Conservation (phyloP, 257 asterid species). For the Solanum gandarillasii region DNA sequence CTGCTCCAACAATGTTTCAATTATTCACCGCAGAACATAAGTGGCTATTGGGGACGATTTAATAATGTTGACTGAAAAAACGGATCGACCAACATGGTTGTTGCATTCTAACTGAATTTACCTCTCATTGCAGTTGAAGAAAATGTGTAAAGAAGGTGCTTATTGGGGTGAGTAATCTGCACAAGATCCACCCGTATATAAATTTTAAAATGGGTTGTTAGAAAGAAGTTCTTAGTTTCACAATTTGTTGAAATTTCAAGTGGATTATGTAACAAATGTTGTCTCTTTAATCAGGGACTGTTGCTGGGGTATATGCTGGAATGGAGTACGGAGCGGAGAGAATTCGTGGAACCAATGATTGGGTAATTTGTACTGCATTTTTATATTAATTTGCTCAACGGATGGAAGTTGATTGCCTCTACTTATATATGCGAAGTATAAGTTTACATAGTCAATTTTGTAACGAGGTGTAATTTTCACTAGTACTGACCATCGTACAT, state of each 20-base stretch:
- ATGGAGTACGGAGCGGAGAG: conserved; percentile 57
- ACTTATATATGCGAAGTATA: background rate
- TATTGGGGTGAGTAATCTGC: conserved; percentile 67
- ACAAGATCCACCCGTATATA: background rate
- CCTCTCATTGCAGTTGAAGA: conserved; percentile 55
- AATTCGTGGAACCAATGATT: conserved; percentile 68
- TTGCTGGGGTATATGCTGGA: conserved; percentile 74
- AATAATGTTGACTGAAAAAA: background rate
- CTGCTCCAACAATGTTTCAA: background rate
- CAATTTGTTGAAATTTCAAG: background rate
- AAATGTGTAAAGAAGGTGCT: conserved; percentile 89
- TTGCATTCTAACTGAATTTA: conserved; percentile 7
- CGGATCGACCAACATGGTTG: background rate
- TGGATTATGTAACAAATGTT: background rate
- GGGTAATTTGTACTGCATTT: conserved; percentile 40
- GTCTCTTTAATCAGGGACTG: conserved; percentile 43
- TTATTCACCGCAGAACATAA: background rate
- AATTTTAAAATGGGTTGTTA: background rate
- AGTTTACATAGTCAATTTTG: background rate
- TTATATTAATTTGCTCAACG: background rate
- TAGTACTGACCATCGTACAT: background rate
- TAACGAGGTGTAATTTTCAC: background rate
- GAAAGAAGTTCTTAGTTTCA: background rate
- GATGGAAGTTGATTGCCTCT: background rate
- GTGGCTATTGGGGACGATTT: background rate